A percentile compares a stretch with the other conserved stretches of the same genome.
Conservation (phyloP, 345 rosid genomes). For the Acer negundo region DNA sequence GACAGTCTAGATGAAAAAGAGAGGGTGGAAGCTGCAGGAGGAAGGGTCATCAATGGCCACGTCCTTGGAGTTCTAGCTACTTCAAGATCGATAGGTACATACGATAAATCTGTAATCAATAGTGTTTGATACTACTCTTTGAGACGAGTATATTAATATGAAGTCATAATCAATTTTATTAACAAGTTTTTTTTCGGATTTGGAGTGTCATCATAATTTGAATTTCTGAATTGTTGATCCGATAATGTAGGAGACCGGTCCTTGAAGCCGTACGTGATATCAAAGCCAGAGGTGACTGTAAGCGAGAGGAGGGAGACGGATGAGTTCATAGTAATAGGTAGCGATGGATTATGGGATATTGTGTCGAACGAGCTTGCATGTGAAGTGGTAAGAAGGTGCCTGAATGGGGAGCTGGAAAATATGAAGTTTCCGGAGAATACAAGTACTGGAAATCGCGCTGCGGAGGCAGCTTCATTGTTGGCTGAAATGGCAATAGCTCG, state of each 20-base stretch:
- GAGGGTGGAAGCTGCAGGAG: constrained; percentile 32
- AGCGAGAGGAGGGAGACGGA: constrained; percentile 23
- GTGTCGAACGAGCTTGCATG: constrained; percentile 41
- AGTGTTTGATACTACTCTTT: too few species aligned
- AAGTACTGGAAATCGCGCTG: constrained; percentile 1
- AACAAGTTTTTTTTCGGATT: not conserved
- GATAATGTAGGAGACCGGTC: constrained; percentile 33
- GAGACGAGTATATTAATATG: not conserved
- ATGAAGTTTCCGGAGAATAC: constrained; percentile 6
- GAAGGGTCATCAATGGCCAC: constrained; percentile 5
- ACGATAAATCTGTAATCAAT: too few species aligned
- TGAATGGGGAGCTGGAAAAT: constrained; percentile 13
- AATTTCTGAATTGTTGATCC: not conserved
- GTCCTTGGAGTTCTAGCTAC: constrained; percentile 28
- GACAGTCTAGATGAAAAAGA: constrained; percentile 27
- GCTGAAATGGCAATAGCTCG: constrained; percentile 41
- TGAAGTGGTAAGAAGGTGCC: constrained; percentile 27
- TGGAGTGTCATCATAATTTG: not conserved
- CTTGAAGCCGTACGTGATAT: constrained; percentile 32
- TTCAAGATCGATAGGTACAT: constrained; percentile 33
- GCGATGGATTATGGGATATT: constrained; percentile 48
- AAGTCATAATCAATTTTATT: not conserved
- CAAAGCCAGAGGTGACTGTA: constrained; percentile 38
- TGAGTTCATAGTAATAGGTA: constrained; percentile 34
- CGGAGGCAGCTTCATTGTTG: constrained; percentile 33